A percentile compares a stretch with the other conserved stretches of the same genome.
phyloP scores from a whole-genome alignment of 129 eudicot genomes.

The Flaveria ramosissima region DNA sequence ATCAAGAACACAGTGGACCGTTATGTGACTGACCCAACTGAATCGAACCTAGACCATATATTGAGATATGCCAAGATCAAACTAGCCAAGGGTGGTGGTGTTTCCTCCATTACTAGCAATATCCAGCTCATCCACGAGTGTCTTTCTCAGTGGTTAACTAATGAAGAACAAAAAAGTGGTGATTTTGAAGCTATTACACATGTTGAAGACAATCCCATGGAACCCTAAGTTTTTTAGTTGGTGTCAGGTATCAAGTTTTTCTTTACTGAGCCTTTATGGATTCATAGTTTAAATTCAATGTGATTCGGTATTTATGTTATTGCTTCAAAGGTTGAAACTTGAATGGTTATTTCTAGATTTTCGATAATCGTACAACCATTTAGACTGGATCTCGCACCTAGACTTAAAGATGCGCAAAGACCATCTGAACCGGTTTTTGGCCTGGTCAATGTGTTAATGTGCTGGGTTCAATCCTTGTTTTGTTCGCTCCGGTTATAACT shows the following conservation, averaged over 20 bases:
- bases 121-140: conserved; percentile 50
- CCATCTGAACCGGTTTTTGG: not conserved
- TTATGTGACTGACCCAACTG: conserved; percentile 63
- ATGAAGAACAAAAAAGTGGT: conserved; percentile 56
- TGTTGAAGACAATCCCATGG: conserved; percentile 22
- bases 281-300: not conserved
- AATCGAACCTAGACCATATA: conserved; percentile 58
- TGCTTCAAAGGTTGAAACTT: not conserved
- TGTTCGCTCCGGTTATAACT: too few species aligned
- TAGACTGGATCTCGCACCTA: not conserved
- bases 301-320: conserved; percentile 10
- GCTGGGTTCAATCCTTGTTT: too few species aligned
- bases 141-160: conserved; percentile 63
- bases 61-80: conserved; percentile 46
- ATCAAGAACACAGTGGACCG: conserved; percentile 54
- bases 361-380: not conserved
- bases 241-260: conserved; percentile 17
- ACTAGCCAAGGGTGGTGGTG: conserved; percentile 31
- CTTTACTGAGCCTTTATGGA: not conserved
- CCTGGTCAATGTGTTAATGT: too few species aligned
- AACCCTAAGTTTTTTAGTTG: conserved; percentile 13
- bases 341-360: not conserved
- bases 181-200: conserved; percentile 52
- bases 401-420: not conserved
- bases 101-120: conserved; percentile 16